phyloP scores from a whole-genome alignment of 2,329 filamentous ascomycete species.

The Cadophora luteo-olivacea region DNA sequence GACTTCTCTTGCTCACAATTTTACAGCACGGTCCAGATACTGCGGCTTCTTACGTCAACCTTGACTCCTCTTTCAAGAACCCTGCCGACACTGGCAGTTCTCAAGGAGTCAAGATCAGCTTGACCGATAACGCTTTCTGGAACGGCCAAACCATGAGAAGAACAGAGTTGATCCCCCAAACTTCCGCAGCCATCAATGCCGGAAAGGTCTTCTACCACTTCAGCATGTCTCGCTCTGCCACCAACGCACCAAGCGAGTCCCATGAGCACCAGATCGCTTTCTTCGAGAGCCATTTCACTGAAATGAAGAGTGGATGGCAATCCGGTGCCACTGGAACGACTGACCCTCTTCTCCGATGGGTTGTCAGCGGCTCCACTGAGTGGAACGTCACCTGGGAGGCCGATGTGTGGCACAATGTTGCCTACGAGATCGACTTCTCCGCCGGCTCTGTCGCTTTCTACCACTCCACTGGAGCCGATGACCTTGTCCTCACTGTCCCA shows the following conservation, averaged over 20 bases:
- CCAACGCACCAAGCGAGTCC: slow-evolving; percentile 64
- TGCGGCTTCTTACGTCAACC: slow-evolving; percentile 48
- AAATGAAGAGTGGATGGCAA: slow-evolving; percentile 73
- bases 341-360: slow-evolving; percentile 69
- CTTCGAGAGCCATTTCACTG: slow-evolving; percentile 77
- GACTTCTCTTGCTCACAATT: not conserved
- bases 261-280: slow-evolving; percentile 70
- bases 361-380: slow-evolving; percentile 63
- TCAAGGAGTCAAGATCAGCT: slow-evolving; percentile 73
- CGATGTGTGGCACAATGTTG: slow-evolving; percentile 76
- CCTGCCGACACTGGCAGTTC: slow-evolving; percentile 62
- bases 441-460: slow-evolving; percentile 69
- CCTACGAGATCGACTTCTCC: slow-evolving; percentile 74
- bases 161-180: slow-evolving; percentile 77
- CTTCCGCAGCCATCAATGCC: slow-evolving; percentile 66
- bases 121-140: slow-evolving; percentile 70
- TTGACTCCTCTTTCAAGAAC: slow-evolving; percentile 56
- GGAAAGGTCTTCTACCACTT: slow-evolving; percentile 78
- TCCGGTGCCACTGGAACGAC: slow-evolving; percentile 52
- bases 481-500: slow-evolving; percentile 63
- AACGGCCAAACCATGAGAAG: slow-evolving; percentile 75
- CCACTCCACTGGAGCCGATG: slow-evolving; percentile 68
- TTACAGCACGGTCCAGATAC: slow-evolving; percentile 60
- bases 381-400: slow-evolving; percentile 68
- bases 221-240: slow-evolving; percentile 63